Evolutionary conservation across 148 eudicot species (phyloP).

Genomic region (Persicaria tinctoria): DNA sequence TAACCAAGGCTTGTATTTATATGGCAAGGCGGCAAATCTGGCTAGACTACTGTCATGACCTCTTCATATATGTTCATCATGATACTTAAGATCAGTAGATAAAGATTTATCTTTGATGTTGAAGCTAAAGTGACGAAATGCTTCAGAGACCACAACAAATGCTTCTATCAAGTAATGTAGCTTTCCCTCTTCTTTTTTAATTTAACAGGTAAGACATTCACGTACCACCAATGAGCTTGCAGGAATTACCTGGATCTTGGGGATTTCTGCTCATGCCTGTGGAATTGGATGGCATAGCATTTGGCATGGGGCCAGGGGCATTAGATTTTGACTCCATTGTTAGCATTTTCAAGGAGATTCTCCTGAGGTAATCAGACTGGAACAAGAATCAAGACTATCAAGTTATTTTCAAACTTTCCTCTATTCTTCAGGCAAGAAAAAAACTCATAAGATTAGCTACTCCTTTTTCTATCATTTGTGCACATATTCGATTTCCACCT

Average conservation of each 20-base stretch:
- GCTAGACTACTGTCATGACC: neutral
- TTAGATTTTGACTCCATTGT: constrained; percentile 76
- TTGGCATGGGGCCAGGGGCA: constrained; percentile 36
- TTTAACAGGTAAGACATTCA: neutral
- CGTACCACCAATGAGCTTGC: neutral
- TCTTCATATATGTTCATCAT: neutral
- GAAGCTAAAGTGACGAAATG: neutral
- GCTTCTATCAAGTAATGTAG: neutral
- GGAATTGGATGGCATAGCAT: constrained; percentile 43
- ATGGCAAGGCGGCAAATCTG: too few species aligned
- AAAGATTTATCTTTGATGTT: neutral
- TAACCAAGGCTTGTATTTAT: too few species aligned
- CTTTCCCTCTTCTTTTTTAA: neutral
- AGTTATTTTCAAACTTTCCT: neutral
- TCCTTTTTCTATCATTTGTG: neutral
- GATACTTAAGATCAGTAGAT: neutral
- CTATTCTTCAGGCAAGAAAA: neutral
- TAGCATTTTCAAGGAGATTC: constrained; percentile 79
- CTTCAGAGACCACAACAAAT: neutral
- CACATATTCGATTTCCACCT: neutral
- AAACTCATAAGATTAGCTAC: neutral
- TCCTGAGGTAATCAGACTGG: constrained; percentile 85
- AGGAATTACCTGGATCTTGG: constrained; percentile 53
- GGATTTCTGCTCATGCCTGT: constrained; percentile 42
- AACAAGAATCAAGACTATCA: constrained; percentile 6